Evolutionary conservation across 352 stramenopile genomes (phyloP).

Genomic region (Thalassiosira allenii): DNA sequence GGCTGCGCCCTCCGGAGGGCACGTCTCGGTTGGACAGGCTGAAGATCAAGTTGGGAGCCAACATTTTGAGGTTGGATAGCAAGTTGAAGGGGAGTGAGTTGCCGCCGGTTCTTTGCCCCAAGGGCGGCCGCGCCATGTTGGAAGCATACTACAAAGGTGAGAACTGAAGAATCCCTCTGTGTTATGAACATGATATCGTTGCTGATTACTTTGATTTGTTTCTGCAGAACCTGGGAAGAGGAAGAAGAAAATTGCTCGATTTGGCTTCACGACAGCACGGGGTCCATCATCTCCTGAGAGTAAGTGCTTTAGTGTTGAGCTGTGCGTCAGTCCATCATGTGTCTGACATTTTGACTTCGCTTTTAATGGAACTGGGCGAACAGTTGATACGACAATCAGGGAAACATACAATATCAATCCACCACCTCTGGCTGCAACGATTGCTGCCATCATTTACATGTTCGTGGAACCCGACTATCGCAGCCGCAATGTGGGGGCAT

Average conservation of each 20-base stretch:
- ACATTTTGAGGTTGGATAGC: constrained; percentile 63
- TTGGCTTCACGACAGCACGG: constrained; percentile 75
- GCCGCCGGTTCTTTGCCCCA: constrained; percentile 71
- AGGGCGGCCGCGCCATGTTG: constrained; percentile 65
- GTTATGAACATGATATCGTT: neutral
- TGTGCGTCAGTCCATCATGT: constrained; percentile 1
- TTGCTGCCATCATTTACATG: constrained; percentile 84
- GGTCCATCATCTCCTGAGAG: constrained; percentile 63
- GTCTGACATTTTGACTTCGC: neutral
- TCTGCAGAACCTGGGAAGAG: constrained; percentile 43
- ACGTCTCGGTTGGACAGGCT: constrained; percentile 41
- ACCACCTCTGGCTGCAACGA: constrained; percentile 28
- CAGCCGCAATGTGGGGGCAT: constrained; percentile 57
- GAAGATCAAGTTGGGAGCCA: constrained; percentile 63
- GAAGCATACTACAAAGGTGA: constrained; percentile 69
- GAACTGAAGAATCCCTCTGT: constrained; percentile 5
- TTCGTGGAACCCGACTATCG: constrained; percentile 79
- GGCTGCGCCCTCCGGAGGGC: constrained; percentile 64
- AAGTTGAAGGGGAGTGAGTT: constrained; percentile 58
- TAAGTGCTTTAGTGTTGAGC: constrained; percentile 18
- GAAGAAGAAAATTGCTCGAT: constrained; percentile 72
- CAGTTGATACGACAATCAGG: constrained; percentile 75
- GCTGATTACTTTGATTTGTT: neutral
- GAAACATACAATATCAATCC: constrained; percentile 68
- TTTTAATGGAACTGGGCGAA: neutral